Conservation (phyloP, 768 basidiomycete species). For the Russula ochroleuca region DNA sequence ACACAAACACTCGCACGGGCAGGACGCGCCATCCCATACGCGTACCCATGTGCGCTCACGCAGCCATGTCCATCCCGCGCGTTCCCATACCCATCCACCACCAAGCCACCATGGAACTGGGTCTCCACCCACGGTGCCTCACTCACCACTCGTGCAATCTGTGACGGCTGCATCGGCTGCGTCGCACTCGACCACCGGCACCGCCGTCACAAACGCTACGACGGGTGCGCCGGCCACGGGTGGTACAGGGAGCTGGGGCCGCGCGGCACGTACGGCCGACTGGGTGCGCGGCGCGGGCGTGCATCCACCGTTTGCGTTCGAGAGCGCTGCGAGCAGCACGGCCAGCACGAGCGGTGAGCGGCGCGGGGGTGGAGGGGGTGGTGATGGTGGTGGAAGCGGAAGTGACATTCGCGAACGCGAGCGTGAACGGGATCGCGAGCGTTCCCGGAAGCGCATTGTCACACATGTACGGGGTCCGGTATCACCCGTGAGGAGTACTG, state of each 20-base stretch:
- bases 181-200: slow-evolving; percentile 24
- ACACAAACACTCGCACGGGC: slow-evolving; percentile 6
- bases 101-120: not conserved
- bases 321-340: slow-evolving; percentile 23
- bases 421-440: slow-evolving; percentile 21
- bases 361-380: not conserved
- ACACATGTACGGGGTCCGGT: not conserved
- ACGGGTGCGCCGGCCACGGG: not conserved
- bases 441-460: slow-evolving; percentile 14
- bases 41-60: slow-evolving; percentile 13
- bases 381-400: slow-evolving; percentile 2
- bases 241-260: slow-evolving; percentile 22
- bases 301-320: slow-evolving; percentile 28
- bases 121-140: slow-evolving; percentile 7
- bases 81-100: slow-evolving; percentile 24
- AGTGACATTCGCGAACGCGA: slow-evolving; percentile 21
- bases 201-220: slow-evolving; percentile 14
- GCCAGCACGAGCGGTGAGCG: slow-evolving; percentile 15
- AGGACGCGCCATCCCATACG: slow-evolving; percentile 14
- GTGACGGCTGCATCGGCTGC: slow-evolving; percentile 19
- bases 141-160: slow-evolving; percentile 14
- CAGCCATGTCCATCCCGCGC: slow-evolving; percentile 14
- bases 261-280: slow-evolving; percentile 16
- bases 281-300: slow-evolving; percentile 27
- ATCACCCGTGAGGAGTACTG: slow-evolving; percentile 1